Evolutionary conservation across 805 yeast genomes (phyloP).

Genomic region (Wickerhamiella musiphila): DNA sequence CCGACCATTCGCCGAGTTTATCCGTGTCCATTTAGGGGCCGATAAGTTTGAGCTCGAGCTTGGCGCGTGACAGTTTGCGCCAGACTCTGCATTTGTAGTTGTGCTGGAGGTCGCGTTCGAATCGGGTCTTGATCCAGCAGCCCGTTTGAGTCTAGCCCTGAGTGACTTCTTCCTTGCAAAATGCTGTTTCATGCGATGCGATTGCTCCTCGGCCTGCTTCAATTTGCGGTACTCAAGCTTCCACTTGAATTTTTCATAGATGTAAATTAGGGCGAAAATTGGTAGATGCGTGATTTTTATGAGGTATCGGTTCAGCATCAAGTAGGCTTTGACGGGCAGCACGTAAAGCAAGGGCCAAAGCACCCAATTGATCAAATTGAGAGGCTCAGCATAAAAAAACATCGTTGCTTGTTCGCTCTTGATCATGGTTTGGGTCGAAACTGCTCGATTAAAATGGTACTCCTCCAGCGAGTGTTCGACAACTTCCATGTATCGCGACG

Average conservation of each 20-base stretch:
- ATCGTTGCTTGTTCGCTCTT: slow-evolving; percentile 22
- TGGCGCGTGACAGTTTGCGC: too few relatives aligned
- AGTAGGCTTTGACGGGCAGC: slow-evolving; percentile 19
- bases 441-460: slow-evolving; percentile 23
- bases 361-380: slow-evolving; percentile 20
- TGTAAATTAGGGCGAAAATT: slow-evolving; percentile 19
- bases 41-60: too few relatives aligned
- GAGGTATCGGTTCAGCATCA: slow-evolving; percentile 20
- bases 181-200: slow-evolving; percentile 9
- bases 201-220: slow-evolving; percentile 9
- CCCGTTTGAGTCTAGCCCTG: too few relatives aligned
- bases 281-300: slow-evolving; percentile 25
- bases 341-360: slow-evolving; percentile 19
- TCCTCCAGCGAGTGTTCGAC: slow-evolving; percentile 24
- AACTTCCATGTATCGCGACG: slow-evolving; percentile 23
- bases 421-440: slow-evolving; percentile 23
- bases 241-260: slow-evolving; percentile 17
- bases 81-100: too few relatives aligned
- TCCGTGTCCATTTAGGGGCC: too few relatives aligned
- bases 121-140: too few relatives aligned
- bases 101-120: too few relatives aligned
- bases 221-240: slow-evolving; percentile 9
- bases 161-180: slow-evolving; percentile 8
- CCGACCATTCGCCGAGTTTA: too few relatives aligned
- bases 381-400: slow-evolving; percentile 23